Conservation (phyloP, 257 asterid species). For the Anisodus acutangulus region DNA sequence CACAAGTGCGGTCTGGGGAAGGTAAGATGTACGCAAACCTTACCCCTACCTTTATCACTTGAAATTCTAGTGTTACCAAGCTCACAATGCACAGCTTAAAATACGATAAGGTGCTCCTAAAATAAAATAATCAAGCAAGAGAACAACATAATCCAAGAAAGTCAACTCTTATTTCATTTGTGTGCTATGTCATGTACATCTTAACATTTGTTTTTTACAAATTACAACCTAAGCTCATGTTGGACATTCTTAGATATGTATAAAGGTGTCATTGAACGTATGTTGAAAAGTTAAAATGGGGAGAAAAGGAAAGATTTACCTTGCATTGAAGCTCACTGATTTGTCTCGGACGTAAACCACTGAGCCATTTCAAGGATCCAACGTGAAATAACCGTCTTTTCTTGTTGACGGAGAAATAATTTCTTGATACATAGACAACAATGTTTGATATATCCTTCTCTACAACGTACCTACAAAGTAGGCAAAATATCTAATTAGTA, state of each 20-base stretch:
- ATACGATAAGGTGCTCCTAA: not conserved
- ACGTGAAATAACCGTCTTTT: slow-evolving; percentile 80
- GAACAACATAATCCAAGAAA: not conserved
- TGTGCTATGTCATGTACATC: not conserved
- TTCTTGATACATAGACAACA: slow-evolving; percentile 91
- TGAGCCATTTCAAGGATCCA: slow-evolving; percentile 90
- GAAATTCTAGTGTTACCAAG: not conserved
- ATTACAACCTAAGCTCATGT: not conserved
- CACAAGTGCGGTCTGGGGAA: too few relatives aligned
- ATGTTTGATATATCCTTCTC: slow-evolving; percentile 83
- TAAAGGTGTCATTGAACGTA: slow-evolving; percentile 12
- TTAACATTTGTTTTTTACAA: not conserved
- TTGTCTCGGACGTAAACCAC: slow-evolving; percentile 55
- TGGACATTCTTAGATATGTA: not conserved
- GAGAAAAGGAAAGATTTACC: slow-evolving; percentile 47
- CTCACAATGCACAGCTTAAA: not conserved
- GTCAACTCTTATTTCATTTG: not conserved
- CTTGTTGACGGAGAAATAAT: slow-evolving; percentile 80
- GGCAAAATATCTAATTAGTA: not conserved
- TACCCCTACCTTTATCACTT: too few relatives aligned
- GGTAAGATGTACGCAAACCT: too few relatives aligned
- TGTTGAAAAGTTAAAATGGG: not conserved
- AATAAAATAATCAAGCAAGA: not conserved
- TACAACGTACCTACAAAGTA: slow-evolving; percentile 78
- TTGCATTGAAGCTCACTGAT: slow-evolving; percentile 73